These are phyloP conservation scores for Trametes maxima DNA, from an alignment of 768 basidiomycete genomes.

Conservation along the genomic window DNA sequence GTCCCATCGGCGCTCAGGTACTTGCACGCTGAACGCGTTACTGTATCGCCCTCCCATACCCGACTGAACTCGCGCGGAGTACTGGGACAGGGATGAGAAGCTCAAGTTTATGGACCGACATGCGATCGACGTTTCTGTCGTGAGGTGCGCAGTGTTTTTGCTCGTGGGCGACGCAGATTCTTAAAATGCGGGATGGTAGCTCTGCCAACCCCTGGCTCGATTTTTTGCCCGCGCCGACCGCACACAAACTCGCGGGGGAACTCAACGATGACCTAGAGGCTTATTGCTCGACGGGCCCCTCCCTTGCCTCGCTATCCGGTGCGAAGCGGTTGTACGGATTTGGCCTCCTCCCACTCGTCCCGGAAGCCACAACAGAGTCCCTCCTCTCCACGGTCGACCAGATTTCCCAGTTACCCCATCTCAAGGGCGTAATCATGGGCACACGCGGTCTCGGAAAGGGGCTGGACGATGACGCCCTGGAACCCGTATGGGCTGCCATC, in stretches of 20 bases:
- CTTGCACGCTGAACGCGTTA: not conserved
- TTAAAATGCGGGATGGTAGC: conserved; percentile 38
- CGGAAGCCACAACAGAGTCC: conserved; percentile 53
- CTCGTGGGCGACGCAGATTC: not conserved
- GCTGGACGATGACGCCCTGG: conserved; percentile 75
- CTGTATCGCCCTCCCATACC: not conserved
- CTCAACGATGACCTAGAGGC: conserved; percentile 78
- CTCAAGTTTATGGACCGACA: conserved; percentile 85
- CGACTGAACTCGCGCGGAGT: conserved; percentile 39
- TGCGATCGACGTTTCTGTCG: conserved; percentile 76
- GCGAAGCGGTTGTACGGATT: conserved; percentile 80
- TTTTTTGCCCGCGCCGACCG: conserved; percentile 72
- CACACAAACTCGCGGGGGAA: conserved; percentile 63
- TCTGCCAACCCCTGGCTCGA: conserved; percentile 93
- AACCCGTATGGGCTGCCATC: conserved; percentile 82
- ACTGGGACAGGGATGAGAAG: conserved; percentile 80
- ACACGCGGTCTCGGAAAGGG: conserved; percentile 78
- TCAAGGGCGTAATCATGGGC: conserved; percentile 82
- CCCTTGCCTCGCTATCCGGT: conserved; percentile 34
- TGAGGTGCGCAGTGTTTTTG: conserved; percentile 51
- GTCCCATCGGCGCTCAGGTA: conserved; percentile 79
- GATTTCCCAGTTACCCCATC: conserved; percentile 62
- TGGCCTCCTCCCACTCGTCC: conserved; percentile 82
- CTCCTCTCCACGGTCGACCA: conserved; percentile 69
- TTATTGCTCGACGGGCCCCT: conserved; percentile 72